Evolutionary conservation across 805 yeast genomes (phyloP).

Genomic region (Kazachstania taianensis): DNA sequence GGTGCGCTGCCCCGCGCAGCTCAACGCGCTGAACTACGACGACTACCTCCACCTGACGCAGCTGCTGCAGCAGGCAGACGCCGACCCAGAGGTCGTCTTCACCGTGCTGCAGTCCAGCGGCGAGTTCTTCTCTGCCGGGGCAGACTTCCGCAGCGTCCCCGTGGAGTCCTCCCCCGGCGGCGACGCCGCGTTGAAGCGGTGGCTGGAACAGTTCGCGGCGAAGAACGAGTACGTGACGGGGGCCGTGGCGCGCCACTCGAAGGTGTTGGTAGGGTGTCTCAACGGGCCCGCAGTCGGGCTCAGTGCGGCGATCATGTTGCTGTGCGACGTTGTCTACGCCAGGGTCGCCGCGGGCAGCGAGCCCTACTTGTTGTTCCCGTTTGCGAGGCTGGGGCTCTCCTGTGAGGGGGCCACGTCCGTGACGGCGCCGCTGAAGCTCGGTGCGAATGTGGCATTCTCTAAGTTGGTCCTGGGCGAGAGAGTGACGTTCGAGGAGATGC

Average conservation of each 20-base stretch:
- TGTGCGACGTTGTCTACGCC: conserved; percentile 69
- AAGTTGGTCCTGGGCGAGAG: conserved; percentile 63
- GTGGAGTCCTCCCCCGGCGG: conserved; percentile 3
- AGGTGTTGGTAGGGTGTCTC: conserved; percentile 59
- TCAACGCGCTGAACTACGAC: conserved; percentile 57
- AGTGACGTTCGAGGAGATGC: conserved; percentile 48
- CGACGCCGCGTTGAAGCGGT: conserved; percentile 27
- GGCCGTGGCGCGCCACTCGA: conserved; percentile 58
- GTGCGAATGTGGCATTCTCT: conserved; percentile 62
- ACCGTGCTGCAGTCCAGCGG: conserved; percentile 68
- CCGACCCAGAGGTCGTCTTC: conserved; percentile 46
- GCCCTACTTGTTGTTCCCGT: conserved; percentile 59
- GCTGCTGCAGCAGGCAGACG: conserved; percentile 50
- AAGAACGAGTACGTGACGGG: conserved; percentile 63
- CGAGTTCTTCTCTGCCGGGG: conserved; percentile 76
- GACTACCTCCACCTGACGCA: conserved; percentile 56
- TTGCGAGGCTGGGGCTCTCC: conserved; percentile 72
- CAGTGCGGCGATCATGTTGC: conserved; percentile 59
- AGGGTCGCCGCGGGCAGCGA: conserved; percentile 35
- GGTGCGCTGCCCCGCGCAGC: conserved; percentile 46
- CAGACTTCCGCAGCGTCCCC: conserved; percentile 42
- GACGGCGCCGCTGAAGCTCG: conserved; percentile 59
- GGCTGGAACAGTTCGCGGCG: conserved; percentile 53
- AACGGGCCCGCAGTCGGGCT: conserved; percentile 87
- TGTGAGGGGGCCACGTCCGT: conserved; percentile 72